Conservation (phyloP, 257 asterid genomes). For the Penstemon newberryi region DNA sequence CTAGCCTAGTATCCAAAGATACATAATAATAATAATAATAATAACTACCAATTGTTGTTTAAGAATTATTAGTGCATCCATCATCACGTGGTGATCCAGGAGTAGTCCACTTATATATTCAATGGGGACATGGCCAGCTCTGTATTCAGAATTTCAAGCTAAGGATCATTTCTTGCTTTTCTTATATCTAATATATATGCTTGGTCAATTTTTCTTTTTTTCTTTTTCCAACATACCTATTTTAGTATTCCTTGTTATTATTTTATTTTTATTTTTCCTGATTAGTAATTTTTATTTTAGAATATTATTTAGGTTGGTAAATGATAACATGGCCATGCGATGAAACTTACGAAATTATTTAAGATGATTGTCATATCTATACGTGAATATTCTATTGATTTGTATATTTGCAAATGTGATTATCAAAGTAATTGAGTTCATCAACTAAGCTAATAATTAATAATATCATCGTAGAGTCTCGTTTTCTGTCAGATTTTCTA, state of each 20-base stretch:
- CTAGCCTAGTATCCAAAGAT: background rate
- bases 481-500: too few relatives aligned
- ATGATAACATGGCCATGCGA: too few relatives aligned
- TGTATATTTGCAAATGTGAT: too few relatives aligned
- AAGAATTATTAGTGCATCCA: background rate
- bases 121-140: conserved; percentile 31
- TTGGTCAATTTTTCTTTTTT: conserved; percentile 9
- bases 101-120: conserved; percentile 23
- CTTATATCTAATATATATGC: background rate
- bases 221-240: conserved; percentile 17
- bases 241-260: background rate
- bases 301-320: too few relatives aligned
- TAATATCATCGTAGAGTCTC: too few relatives aligned
- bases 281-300: too few relatives aligned
- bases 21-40: too few relatives aligned
- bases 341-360: too few relatives aligned
- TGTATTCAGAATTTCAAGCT: conserved; percentile 13
- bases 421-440: too few relatives aligned
- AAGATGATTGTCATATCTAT: too few relatives aligned
- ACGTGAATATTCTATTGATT: too few relatives aligned
- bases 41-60: background rate
- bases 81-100: conserved; percentile 5
- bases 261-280: background rate
- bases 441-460: too few relatives aligned
- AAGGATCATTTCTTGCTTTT: conserved; percentile 14